Conservation (phyloP, 495 filamentous ascomycete species). For the Hypoxylon perforatum region DNA sequence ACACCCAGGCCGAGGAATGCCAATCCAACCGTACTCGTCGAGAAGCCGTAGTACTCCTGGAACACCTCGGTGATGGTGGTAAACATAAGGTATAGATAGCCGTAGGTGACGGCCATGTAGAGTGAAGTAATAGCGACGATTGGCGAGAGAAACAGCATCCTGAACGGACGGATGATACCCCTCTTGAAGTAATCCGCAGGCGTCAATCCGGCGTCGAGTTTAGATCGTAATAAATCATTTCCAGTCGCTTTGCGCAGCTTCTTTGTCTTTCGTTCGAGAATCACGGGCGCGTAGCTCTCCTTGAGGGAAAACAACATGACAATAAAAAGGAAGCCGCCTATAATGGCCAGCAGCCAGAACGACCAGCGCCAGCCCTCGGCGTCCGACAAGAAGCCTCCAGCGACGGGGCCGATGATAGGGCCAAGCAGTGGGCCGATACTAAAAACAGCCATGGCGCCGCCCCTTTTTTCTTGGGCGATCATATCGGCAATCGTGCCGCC, state of each 20-base stretch:
- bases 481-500: conserved; percentile 71
- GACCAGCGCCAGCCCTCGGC: conserved; percentile 66
- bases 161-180: conserved; percentile 63
- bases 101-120: conserved; percentile 79
- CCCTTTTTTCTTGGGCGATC: conserved; percentile 62
- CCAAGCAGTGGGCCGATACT: conserved; percentile 65
- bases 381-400: conserved; percentile 58
- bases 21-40: conserved; percentile 66
- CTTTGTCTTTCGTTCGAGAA: conserved; percentile 46
- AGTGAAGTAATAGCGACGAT: conserved; percentile 70
- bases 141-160: conserved; percentile 67
- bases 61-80: conserved; percentile 73
- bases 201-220: conserved; percentile 61
- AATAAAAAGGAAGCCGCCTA: conserved; percentile 49
- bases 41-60: conserved; percentile 64
- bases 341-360: conserved; percentile 67
- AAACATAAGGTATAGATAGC: conserved; percentile 80
- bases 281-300: conserved; percentile 51
- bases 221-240: conserved; percentile 58
- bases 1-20: conserved; percentile 58
- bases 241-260: conserved; percentile 56
- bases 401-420: conserved; percentile 65
- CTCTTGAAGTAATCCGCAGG: conserved; percentile 58
- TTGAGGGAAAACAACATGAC: conserved; percentile 56
- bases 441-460: conserved; percentile 64